Conservation (phyloP, 169 alveolate species). For the Eimeria mitis region DNA sequence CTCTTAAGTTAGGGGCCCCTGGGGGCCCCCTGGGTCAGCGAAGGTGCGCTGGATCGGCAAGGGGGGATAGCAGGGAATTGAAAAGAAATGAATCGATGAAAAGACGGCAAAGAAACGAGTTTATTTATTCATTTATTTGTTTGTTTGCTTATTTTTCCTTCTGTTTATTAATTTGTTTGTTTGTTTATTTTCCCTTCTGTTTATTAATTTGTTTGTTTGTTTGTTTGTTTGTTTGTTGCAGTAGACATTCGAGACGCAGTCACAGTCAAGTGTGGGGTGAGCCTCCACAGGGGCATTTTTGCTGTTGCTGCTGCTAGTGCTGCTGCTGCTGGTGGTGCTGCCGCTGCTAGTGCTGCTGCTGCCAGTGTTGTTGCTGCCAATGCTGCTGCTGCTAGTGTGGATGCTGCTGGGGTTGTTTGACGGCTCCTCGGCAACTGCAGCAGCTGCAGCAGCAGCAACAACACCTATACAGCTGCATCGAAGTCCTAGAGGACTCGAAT, state of each 20-base stretch:
- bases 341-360: not conserved
- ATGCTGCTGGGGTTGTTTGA: not conserved
- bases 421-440: not conserved
- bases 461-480: not conserved
- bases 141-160: too few species aligned
- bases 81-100: too few species aligned
- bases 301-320: constrained; percentile 29
- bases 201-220: too few species aligned
- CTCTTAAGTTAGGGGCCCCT: not conserved
- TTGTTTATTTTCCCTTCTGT: too few species aligned
- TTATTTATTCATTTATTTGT: not conserved
- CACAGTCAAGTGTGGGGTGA: constrained; percentile 14
- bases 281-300: not conserved
- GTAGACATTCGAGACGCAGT: constrained; percentile 16
- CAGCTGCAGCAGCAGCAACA: not conserved
- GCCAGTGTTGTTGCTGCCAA: not conserved
- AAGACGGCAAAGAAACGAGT: too few species aligned
- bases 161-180: not conserved
- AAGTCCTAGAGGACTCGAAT: not conserved
- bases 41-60: too few species aligned
- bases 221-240: not conserved
- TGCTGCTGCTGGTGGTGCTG: constrained; percentile 7
- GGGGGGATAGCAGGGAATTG: too few species aligned
- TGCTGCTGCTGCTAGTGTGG: not conserved
- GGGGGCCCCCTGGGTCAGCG: not conserved